Base-by-base conservation (phyloP, 192 early-diverging fungal species). In the Diversispora eburnea region DNA sequence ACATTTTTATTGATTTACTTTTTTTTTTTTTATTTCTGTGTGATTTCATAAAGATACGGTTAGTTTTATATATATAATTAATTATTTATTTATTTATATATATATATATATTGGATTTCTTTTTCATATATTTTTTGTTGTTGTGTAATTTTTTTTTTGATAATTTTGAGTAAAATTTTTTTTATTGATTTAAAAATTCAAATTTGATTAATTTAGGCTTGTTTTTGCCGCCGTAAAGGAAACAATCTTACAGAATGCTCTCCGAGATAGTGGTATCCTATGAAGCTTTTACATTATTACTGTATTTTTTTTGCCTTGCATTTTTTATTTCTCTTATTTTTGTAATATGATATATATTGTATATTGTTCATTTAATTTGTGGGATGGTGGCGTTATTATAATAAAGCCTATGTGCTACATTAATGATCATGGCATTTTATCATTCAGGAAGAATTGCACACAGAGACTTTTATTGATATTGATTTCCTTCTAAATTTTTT, bases 221-320 rank as follows among this genome's bases (percentile, higher is more conserved):
- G 95, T 96, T 33, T 95, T 96, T 87, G 91, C 93, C 3, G 95
- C 94, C 39, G 92, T 96, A 69, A 94, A 95, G 72, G 94, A 95
- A 73, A 96, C 93, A 2, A 93, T 95, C 65, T 79, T 96, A 66
- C 93, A 95, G 79, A 93, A 94, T 74, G 89, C 91, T 15, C 78
- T 93, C 42, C 85, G 89, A 71, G 91, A 93, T 67, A 89, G 87
- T 68, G 92, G 92, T 49, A 93, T 93, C 48, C 73, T 90, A 72
- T 90, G 59, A 75, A 48, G 60, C 9, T 39, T 15, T 8, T 4
- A 59, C 9, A n/a, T 33, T 39, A 62, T 62, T 17, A 41, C 17
- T 62, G 60, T 41, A 62, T 25, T 45, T 71, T 59, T 58, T 43
- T n/a, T 70, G 20, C 42, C 58, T 47, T 71, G 60, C 72, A 67